Conservation (phyloP, 2,329 filamentous ascomycete species). For the Cladosporium oxysporum region DNA sequence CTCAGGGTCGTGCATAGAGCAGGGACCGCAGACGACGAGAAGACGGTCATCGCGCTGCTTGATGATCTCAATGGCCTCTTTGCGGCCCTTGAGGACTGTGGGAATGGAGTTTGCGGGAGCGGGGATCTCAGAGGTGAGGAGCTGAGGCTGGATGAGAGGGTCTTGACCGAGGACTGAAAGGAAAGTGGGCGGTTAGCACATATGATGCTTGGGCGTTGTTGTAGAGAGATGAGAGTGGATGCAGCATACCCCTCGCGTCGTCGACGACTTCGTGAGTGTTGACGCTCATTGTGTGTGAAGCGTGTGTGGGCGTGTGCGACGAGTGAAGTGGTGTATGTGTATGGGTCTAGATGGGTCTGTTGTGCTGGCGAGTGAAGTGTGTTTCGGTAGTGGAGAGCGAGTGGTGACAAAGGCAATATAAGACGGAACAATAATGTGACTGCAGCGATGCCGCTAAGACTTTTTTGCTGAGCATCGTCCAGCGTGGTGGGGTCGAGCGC, state of each 20-base stretch:
- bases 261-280: conserved; percentile 13
- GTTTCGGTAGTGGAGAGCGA: background rate
- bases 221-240: background rate
- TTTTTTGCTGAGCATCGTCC: background rate
- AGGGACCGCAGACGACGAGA: conserved; percentile 86
- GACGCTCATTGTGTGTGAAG: conserved; percentile 10
- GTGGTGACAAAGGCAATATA: background rate
- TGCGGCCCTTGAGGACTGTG: conserved; percentile 61
- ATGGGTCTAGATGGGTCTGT: background rate
- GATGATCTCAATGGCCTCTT: conserved; percentile 62
- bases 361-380: background rate
- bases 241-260: conserved; percentile 19
- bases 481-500: background rate
- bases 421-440: background rate
- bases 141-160: conserved; percentile 81
- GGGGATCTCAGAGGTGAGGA: conserved; percentile 90
- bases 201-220: background rate
- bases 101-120: conserved; percentile 52
- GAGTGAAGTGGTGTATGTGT: background rate
- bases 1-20: conserved; percentile 93
- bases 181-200: background rate
- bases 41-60: conserved; percentile 53
- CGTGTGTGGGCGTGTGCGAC: background rate
- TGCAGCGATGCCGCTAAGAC: background rate
- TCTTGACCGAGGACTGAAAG: conserved; percentile 64